Evolutionary conservation across 2,329 filamentous ascomycete species (phyloP), one percentile per base, ranked within the genome.

Genomic region (Lizonia empirigonia): DNA sequence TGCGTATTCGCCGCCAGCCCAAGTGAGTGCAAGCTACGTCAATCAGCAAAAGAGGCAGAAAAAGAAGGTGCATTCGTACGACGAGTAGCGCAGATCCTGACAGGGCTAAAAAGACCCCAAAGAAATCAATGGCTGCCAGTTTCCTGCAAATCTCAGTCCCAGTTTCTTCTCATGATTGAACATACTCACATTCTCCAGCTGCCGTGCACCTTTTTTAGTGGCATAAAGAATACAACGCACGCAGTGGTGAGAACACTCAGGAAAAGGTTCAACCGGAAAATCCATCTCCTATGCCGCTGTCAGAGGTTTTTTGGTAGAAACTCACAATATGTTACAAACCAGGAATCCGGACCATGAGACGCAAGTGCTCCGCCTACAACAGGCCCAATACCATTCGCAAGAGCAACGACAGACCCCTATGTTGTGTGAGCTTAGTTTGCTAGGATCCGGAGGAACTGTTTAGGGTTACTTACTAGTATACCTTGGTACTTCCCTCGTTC

Each of bases 1-100:
- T 30, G 77, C 58, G 54, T 84, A 82, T 35, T 82, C 75, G 24
- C 78, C 77, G 1, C 83, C 84, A 29, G 82, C 83, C 82, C 83
- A 85, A 0, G 61, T 86, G 20, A 88, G 79, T 4, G 59, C 56
- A 7, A 67, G 55, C 48, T 59, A 45, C 4, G 20, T 12, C 13
- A 7, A 29, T 59, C 7, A 59, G 50, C 13, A n/a, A 32, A 12
- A 19, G 16, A 8, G 1, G 33, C 13, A 5, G n/a, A 20, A 10
- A 5, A 18, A 12, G 7, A 8, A 33, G 12, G 7, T 8, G 4
- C 7, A 15, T 34, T 40, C 56, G n/a, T 53, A 88, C 63, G n/a
- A 87, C 76, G 6, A 87, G 80, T 24, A 86, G 79, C 0, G 79
- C 82, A 9, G 79, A 79, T 0, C 63, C 60, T n/a, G 80, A 70